A percentile compares a stretch with the other conserved stretches of the same genome.
Conservation (phyloP, 2,329 filamentous ascomycete species). For the Botrytis deweyae region DNA sequence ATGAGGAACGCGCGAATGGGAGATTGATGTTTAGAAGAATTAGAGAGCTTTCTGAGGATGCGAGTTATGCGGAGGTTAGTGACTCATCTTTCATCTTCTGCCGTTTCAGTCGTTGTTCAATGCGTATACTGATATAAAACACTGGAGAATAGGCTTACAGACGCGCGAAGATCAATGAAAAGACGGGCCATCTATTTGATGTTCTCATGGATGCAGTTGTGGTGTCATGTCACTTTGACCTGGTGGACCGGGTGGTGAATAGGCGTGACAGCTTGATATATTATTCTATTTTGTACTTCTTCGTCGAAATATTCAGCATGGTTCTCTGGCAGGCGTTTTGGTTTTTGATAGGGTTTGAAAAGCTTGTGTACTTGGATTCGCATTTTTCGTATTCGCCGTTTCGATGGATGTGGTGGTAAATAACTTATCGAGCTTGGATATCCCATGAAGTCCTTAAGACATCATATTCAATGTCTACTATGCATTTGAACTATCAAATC, state of each 20-base stretch:
- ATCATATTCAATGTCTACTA: neutral
- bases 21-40: neutral
- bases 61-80: neutral
- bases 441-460: neutral
- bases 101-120: neutral
- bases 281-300: neutral
- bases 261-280: neutral
- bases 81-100: no score
- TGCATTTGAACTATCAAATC: neutral
- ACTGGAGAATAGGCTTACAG: neutral
- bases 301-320: rapidly evolving
- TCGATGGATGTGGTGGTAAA: neutral
- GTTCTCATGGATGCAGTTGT: neutral
- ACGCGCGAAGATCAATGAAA: neutral
- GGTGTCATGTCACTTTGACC: neutral
- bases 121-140: neutral
- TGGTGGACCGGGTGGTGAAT: no score
- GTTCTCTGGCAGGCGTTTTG: neutral
- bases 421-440: neutral
- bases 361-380: neutral
- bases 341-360: neutral
- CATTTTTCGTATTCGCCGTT: neutral
- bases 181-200: neutral
- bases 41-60: neutral
- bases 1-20: neutral